Conservation (phyloP, 371 early-diverging fungal species). For the Mortierella sp. region DNA sequence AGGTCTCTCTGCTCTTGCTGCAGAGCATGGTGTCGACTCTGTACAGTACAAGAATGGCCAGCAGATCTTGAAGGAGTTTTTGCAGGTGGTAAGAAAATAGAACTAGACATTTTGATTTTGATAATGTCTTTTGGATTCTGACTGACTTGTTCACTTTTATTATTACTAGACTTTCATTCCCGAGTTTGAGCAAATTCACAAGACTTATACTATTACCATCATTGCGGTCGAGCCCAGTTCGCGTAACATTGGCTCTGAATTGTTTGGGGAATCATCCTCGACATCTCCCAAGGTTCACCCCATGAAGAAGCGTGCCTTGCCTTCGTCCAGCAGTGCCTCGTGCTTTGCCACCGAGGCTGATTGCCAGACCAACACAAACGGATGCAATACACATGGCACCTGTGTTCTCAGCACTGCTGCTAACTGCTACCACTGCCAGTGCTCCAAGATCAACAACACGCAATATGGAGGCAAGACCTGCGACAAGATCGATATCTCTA, state of each 20-base stretch:
- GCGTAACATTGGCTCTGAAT: constrained; percentile 24
- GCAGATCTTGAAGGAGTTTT: constrained; percentile 47
- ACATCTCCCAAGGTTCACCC: background rate
- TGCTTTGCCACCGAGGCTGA: constrained; percentile 36
- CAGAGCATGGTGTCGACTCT: constrained; percentile 48
- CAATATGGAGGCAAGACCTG: constrained; percentile 42
- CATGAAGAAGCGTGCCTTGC: constrained; percentile 30
- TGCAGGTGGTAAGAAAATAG: constrained; percentile 25
- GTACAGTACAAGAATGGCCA: constrained; percentile 48
- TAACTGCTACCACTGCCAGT: constrained; percentile 54
- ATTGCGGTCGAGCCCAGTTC: constrained; percentile 29
- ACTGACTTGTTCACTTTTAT: background rate
- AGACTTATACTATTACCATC: constrained; percentile 44
- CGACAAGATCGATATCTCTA: constrained; percentile 45
- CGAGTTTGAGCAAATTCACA: constrained; percentile 53
- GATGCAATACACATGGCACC: constrained; percentile 27
- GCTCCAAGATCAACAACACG: constrained; percentile 37
- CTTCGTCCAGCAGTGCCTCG: constrained; percentile 4
- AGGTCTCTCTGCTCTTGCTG: constrained; percentile 40
- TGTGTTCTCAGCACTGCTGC: constrained; percentile 45
- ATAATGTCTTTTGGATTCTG: background rate
- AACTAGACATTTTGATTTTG: background rate
- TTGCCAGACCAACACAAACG: constrained; percentile 44
- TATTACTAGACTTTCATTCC: constrained; percentile 37
- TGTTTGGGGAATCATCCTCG: background rate